Evolutionary conservation across 139 green algal genomes (phyloP), one percentile per base, ranked within the genome.

Genomic region (Chlamydomonas urium): DNA sequence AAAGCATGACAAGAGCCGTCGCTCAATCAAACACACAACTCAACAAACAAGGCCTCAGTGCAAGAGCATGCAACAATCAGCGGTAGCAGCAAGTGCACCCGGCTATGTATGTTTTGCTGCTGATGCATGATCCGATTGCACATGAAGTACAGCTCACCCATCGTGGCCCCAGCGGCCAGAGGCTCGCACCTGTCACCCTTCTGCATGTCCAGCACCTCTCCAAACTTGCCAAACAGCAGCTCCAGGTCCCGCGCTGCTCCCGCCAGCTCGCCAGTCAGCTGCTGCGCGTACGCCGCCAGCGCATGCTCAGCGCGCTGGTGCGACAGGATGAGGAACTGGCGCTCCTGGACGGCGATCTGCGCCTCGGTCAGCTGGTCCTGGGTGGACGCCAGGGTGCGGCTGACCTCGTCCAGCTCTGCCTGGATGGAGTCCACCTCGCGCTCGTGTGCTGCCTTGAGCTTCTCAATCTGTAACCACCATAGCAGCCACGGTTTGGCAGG

Each of bases 291-390:
- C 5, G 33, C 66, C 29, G 72, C 80, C 42, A 94, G 72, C n/a
- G 76, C 78, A 57, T 84, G 71, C 79, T 94, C 87, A 0, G 81
- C 77, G 14, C 81, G 75, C 66, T 81, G 71, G 42, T 91, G 86
- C 0, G 67, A 76, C 1, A 75, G 59, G 38, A 89, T 85, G 1
- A 92, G 50, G 74, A 90, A 92, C 31, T 87, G 76, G 1, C 86
- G 77, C 80, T 92, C 85, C 70, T 88, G 63, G 10, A 78, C 65
- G 5, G 60, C 66, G 29, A 77, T 53, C 17, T 26, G 53, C 4
- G 71, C 65, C 33, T 71, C 57, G 31, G 63, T 74, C n/a, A 75
- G 66, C 29, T 42, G 1, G 10, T 23, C 4, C 14, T 73, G 29
- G 37, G 65, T 8, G 23, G 33, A 47, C 17, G 61, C 32, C 28